Conservation (phyloP, 2,329 filamentous ascomycete genomes). For the Aspergillus bombycis region DNA sequence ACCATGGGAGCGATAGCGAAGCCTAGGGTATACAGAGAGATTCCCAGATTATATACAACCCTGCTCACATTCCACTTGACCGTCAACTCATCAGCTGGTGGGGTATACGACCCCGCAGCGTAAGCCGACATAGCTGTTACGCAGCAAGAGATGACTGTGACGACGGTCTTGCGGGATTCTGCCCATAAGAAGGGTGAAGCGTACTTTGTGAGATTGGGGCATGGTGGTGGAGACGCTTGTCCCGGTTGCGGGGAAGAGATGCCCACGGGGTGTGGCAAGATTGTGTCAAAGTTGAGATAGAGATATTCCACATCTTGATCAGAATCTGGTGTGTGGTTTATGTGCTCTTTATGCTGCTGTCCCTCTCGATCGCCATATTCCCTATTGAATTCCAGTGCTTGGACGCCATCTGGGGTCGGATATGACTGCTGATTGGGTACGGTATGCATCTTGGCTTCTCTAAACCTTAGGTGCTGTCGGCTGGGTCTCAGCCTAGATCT, state of each 20-base stretch:
- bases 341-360: neutral
- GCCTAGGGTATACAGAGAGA: conserved; percentile 77
- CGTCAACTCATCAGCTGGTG: conserved; percentile 67
- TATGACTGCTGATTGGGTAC: neutral
- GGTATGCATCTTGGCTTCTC: neutral
- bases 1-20: conserved; percentile 86
- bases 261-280: conserved; percentile 49
- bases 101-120: conserved; percentile 76
- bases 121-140: conserved; percentile 78
- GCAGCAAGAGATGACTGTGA: conserved; percentile 71
- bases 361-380: neutral
- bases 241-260: conserved; percentile 29
- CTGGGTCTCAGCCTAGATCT: neutral
- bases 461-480: neutral
- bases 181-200: conserved; percentile 74
- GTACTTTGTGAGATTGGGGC: conserved; percentile 68
- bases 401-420: neutral
- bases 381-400: neutral
- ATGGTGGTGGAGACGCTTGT: conserved; percentile 49
- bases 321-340: neutral
- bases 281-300: conserved; percentile 64
- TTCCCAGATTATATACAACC: conserved; percentile 67
- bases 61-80: conserved; percentile 65
- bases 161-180: conserved; percentile 64
- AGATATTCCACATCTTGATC: conserved; percentile 50